Evolutionary conservation across 129 eudicot genomes (phyloP).

Genomic region (Artemisia tridentata): DNA sequence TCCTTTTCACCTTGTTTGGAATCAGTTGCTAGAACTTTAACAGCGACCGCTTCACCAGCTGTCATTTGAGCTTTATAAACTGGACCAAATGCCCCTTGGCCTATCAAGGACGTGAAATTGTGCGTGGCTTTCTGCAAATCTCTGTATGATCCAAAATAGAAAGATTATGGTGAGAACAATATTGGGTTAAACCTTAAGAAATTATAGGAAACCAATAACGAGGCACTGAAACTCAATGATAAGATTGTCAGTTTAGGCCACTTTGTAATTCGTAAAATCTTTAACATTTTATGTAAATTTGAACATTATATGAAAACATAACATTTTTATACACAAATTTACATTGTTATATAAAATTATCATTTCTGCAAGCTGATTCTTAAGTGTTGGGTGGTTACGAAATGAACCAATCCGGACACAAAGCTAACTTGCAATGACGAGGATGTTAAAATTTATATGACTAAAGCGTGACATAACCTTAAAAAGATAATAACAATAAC

Average conservation of each 20-base stretch:
- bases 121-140: slow-evolving; percentile 90
- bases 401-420: too few relatives aligned
- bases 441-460: too few relatives aligned
- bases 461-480: too few relatives aligned
- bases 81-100: slow-evolving; percentile 97
- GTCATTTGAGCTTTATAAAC: slow-evolving; percentile 96
- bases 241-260: not conserved
- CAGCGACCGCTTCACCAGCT: slow-evolving; percentile 93
- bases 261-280: too few relatives aligned
- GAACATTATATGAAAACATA: too few relatives aligned
- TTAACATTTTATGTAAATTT: too few relatives aligned
- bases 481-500: too few relatives aligned
- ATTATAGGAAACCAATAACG: not conserved
- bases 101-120: slow-evolving; percentile 88
- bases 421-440: too few relatives aligned
- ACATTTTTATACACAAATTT: too few relatives aligned
- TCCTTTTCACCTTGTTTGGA: slow-evolving; percentile 96
- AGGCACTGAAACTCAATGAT: not conserved
- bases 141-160: slow-evolving; percentile 43
- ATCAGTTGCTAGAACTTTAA: slow-evolving; percentile 95
- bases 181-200: not conserved
- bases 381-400: too few relatives aligned
- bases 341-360: too few relatives aligned
- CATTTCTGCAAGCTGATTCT: too few relatives aligned
- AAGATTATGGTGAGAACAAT: slow-evolving; percentile 5